Evolutionary conservation across 2,329 filamentous ascomycete genomes (phyloP).

Genomic region (Ambrosiella beaveri): DNA sequence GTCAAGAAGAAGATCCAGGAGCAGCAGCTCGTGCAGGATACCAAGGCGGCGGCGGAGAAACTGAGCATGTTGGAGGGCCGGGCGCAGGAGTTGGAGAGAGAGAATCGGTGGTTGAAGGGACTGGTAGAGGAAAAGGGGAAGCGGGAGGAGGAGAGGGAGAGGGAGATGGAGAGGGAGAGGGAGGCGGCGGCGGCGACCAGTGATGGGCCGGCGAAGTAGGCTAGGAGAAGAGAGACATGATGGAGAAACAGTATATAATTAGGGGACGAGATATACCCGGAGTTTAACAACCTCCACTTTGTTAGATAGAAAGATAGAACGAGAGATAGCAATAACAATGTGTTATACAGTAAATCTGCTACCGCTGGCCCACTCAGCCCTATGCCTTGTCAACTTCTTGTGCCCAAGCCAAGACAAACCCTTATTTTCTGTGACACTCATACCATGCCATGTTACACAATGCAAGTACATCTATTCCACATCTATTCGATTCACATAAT

Average conservation of each 20-base stretch:
- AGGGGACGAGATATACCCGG: neutral
- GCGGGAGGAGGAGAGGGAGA: neutral
- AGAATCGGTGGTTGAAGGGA: slow-evolving; percentile 44
- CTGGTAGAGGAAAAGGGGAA: slow-evolving; percentile 36
- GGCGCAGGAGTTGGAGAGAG: slow-evolving; percentile 38
- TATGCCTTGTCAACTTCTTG: neutral
- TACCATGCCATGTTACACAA: neutral
- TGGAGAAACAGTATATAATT: neutral
- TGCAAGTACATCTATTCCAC: neutral
- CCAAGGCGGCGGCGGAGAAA: slow-evolving; percentile 45
- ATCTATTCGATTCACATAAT: neutral
- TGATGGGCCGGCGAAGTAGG: neutral
- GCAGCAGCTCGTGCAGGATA: slow-evolving; percentile 40
- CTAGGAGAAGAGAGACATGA: neutral
- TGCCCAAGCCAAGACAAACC: neutral
- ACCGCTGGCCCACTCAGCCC: no score
- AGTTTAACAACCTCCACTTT: neutral
- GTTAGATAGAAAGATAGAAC: neutral
- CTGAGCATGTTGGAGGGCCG: slow-evolving; percentile 38
- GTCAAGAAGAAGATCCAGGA: slow-evolving; percentile 56
- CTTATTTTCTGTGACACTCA: neutral
- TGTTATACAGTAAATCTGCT: no score
- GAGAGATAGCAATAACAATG: neutral
- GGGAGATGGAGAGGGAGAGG: neutral
- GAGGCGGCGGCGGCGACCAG: neutral